phyloP scores from a whole-genome alignment of 345 rosid species.

The Combretum micranthum region DNA sequence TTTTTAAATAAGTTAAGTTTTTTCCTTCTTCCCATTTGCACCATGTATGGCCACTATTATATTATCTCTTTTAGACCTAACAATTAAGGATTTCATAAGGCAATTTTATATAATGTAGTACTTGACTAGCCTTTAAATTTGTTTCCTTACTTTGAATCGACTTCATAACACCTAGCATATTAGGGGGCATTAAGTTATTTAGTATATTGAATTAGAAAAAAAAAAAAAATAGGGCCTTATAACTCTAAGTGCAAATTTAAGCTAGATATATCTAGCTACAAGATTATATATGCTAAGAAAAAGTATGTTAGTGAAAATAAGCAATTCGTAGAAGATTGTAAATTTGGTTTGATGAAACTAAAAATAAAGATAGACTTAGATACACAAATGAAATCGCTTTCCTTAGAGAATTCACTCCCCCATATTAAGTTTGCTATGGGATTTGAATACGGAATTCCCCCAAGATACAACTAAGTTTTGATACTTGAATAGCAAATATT shows the following conservation, averaged over 20 bases:
- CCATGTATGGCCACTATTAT: conserved; percentile 49
- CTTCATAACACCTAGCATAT: conserved; percentile 31
- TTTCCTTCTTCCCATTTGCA: conserved; percentile 55
- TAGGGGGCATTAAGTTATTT: neutral
- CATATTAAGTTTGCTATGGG: no score
- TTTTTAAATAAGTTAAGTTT: conserved; percentile 37
- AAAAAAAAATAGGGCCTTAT: no score
- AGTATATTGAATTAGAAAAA: neutral
- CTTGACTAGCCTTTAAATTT: conserved; percentile 23
- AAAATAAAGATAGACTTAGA: no score
- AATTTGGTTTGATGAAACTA: no score
- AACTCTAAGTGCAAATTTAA: neutral
- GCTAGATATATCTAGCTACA: neutral
- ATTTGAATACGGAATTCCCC: no score
- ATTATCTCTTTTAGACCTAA: conserved; percentile 37
- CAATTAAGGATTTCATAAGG: conserved; percentile 40
- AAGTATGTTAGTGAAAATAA: no score
- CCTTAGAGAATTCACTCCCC: no score
- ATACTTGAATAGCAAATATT: no score
- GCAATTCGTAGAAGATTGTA: no score
- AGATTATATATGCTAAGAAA: no score
- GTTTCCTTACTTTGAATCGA: conserved; percentile 37
- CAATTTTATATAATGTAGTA: conserved; percentile 26
- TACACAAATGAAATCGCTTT: no score
- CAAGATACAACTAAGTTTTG: no score